phyloP scores from a whole-genome alignment of 257 asterid species.

The Petunia axillaris region DNA sequence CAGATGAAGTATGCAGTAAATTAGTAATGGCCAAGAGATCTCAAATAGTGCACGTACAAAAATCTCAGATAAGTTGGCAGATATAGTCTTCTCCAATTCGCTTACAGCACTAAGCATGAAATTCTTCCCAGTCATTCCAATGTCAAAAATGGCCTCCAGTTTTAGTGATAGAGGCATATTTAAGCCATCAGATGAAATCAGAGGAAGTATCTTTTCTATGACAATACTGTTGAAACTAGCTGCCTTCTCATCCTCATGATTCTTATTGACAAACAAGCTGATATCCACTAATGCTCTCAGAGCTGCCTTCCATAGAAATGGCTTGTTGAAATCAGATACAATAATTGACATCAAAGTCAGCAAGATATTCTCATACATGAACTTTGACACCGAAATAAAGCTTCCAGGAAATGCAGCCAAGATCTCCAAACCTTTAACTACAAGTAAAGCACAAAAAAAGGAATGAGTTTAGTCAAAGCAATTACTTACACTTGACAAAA shows the following conservation, averaged over 20 bases:
- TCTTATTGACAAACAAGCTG: constrained; percentile 56
- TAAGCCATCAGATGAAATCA: constrained; percentile 60
- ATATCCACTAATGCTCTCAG: constrained; percentile 72
- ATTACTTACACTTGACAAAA: neutral
- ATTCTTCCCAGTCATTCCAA: constrained; percentile 65
- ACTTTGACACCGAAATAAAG: constrained; percentile 51
- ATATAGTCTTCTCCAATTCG: constrained; percentile 67
- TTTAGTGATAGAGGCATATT: constrained; percentile 59
- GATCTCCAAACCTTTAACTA: constrained; percentile 84
- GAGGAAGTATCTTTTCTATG: constrained; percentile 59
- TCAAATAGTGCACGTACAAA: constrained; percentile 59
- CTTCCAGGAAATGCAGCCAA: constrained; percentile 84
- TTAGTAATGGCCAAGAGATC: constrained; percentile 13
- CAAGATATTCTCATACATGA: constrained; percentile 63
- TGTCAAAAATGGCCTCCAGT: constrained; percentile 70
- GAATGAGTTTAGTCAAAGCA: neutral
- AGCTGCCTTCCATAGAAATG: constrained; percentile 61
- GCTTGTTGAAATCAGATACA: constrained; percentile 52
- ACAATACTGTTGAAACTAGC: constrained; percentile 65
- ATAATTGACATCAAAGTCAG: constrained; percentile 59
- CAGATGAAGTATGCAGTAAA: neutral
- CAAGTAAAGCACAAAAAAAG: constrained; percentile 31
- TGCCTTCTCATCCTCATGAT: constrained; percentile 59
- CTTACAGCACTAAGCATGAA: constrained; percentile 64
- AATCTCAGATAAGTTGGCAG: constrained; percentile 58